Base-by-base conservation (phyloP, 1,139 yeast genomes). In the Saccharomycopsis crataegensis region DNA sequence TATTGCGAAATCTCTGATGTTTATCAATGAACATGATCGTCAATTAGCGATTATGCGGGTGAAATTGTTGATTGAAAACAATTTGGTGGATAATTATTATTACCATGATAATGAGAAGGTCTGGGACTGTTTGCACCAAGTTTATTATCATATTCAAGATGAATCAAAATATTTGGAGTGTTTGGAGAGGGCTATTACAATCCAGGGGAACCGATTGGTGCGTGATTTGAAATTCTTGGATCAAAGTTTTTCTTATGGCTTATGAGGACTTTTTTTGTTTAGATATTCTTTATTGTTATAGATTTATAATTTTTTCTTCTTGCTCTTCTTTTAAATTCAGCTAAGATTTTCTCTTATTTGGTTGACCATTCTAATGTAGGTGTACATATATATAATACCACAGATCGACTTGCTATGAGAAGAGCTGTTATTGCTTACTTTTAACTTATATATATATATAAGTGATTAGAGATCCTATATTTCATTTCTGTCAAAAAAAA, bases 51-150 rank as follows among this genome's bases (percentile, higher is more conserved):
- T 57, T 7, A 32, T 52, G 12, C 32, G 58, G 32, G 51, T 47
- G 33, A 52, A 49, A 40, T 9, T 14, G 31, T 49, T 54, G 46
- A 36, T 57, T 16, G 59, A 57, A 17, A 32, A 48, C 41, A 34
- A 55, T 32, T 54, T 57, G 48, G 12, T 49, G 9, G 17, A 49
- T 17, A 51, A 44, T 44, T 57, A 57, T 33, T 32, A 52, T 33
- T 50, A 52, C 41, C 50, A 34, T 33, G 42, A 49, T 17, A 34
- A 52, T 49, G 51, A 46, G 32, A 14, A 43, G 28, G 52, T 55
- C 12, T 52, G 54, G 54, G 38, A 47, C 32, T 45, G 48, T n/a
- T 48, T 57, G 38, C 22, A 36, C 17, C 31, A 48, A 43, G 41
- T 57, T 9, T 57, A 57, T 36, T 11, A 45, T 6, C 44, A 44